phyloP scores from a whole-genome alignment of 352 stramenopile genomes.

The Aphanomyces euteiches region DNA sequence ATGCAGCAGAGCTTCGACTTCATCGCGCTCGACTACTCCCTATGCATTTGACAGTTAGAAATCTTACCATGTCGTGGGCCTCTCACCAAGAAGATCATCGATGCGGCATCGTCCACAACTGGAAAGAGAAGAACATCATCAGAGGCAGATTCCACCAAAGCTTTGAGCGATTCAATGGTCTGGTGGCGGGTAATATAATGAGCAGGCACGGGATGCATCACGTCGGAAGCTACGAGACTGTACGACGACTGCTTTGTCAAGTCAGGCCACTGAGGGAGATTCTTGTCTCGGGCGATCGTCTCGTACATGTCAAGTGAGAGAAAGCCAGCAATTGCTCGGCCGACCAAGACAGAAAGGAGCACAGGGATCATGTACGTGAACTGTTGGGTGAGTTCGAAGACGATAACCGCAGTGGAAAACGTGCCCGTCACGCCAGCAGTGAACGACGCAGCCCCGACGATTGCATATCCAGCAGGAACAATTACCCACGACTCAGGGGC shows the following conservation, averaged over 20 bases:
- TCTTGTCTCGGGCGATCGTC: constrained; percentile 73
- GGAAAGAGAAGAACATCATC: constrained; percentile 54
- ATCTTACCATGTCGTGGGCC: not conserved
- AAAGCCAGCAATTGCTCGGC: constrained; percentile 54
- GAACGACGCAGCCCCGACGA: constrained; percentile 78
- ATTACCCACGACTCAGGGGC: constrained; percentile 36
- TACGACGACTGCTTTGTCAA: constrained; percentile 77
- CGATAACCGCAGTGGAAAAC: constrained; percentile 76
- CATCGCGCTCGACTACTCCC: constrained; percentile 53
- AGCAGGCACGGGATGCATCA: constrained; percentile 55
- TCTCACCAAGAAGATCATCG: constrained; percentile 49
- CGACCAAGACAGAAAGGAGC: constrained; percentile 71
- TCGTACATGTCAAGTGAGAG: constrained; percentile 85
- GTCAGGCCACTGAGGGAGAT: constrained; percentile 75
- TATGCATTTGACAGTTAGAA: not conserved
- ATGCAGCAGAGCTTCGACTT: constrained; percentile 58
- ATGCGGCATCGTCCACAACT: constrained; percentile 58
- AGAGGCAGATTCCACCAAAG: constrained; percentile 41
- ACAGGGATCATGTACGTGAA: constrained; percentile 88
- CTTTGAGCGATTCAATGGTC: constrained; percentile 48
- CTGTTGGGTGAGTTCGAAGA: constrained; percentile 86
- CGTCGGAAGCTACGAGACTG: constrained; percentile 55
- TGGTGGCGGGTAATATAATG: constrained; percentile 52
- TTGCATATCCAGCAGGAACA: constrained; percentile 66
- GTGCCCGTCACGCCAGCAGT: constrained; percentile 76